These are phyloP conservation scores for Crithidia mellificae DNA, from an alignment of 208 protist species.

Conservation along the genomic window DNA sequence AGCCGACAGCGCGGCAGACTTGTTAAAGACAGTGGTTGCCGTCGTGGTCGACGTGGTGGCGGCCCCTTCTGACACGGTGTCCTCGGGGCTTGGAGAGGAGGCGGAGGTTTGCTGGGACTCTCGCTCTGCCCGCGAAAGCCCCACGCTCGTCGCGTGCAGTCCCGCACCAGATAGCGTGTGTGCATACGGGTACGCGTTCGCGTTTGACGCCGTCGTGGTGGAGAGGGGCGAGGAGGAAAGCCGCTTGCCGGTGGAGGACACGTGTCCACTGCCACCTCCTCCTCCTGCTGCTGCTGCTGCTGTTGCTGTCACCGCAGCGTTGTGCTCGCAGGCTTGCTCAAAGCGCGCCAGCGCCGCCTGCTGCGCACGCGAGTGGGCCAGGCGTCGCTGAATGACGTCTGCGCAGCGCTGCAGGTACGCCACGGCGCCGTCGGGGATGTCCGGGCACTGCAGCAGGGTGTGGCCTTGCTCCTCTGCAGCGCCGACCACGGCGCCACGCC, in stretches of 20 bases:
- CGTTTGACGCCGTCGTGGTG: not conserved
- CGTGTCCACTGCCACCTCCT: too few species aligned
- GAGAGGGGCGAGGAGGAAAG: not conserved
- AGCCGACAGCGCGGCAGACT: not conserved
- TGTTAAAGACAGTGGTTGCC: not conserved
- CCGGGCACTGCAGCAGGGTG: constrained; percentile 27
- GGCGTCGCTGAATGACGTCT: constrained; percentile 16
- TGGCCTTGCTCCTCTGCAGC: constrained; percentile 20
- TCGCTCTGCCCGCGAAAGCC: not conserved
- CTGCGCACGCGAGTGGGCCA: constrained; percentile 26
- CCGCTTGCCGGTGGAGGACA: too few species aligned
- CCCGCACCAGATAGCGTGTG: too few species aligned
- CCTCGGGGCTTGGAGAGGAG: constrained; percentile 3
- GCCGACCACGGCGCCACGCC: not conserved
- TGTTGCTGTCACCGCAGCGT: not conserved
- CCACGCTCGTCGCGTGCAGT: too few species aligned
- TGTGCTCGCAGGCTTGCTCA: constrained; percentile 12
- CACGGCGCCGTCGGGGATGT: constrained; percentile 28
- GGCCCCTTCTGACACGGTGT: constrained; percentile 1
- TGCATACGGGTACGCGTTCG: too few species aligned
- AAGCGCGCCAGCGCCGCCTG: constrained; percentile 13
- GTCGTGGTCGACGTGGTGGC: not conserved
- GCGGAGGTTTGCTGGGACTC: not conserved
- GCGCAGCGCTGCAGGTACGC: constrained; percentile 35
- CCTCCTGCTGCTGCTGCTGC: too few species aligned